phyloP scores from a whole-genome alignment of 495 filamentous ascomycete genomes.

The Polyplosphaeria fusca region DNA sequence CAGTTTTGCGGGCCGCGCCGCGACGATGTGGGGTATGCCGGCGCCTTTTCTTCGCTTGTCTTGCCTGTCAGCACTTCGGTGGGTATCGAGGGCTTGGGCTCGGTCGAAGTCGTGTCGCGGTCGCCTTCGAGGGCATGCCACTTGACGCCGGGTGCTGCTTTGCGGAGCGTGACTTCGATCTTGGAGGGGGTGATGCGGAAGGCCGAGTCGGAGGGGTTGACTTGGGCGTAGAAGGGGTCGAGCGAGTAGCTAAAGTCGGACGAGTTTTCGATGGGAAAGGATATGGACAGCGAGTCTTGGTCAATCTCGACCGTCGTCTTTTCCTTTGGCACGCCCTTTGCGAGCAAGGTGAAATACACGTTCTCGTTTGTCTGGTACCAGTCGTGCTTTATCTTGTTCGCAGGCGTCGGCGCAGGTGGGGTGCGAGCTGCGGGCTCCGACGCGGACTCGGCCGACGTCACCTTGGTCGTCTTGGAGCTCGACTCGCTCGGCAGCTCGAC shows the following conservation, averaged over 20 bases:
- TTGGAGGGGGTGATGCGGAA: slow-evolving; percentile 72
- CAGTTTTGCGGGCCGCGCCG: slow-evolving; percentile 82
- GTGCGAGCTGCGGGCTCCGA: slow-evolving; percentile 15
- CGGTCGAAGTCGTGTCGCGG: slow-evolving; percentile 31
- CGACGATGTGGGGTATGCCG: slow-evolving; percentile 86
- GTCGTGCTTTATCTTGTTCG: slow-evolving; percentile 68
- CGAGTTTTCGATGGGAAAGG: slow-evolving; percentile 60
- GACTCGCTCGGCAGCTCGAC: slow-evolving; percentile 47
- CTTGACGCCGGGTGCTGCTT: slow-evolving; percentile 64
- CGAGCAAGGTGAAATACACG: slow-evolving; percentile 67
- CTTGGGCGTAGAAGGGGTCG: slow-evolving; percentile 64
- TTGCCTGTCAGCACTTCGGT: slow-evolving; percentile 13
- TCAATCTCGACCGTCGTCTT: slow-evolving; percentile 57
- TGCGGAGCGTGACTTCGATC: slow-evolving; percentile 75
- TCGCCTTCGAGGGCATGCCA: slow-evolving; percentile 68
- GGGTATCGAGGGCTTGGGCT: slow-evolving; percentile 13
- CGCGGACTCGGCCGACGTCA: slow-evolving; percentile 12
- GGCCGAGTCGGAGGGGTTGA: slow-evolving; percentile 59
- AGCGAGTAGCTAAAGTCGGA: slow-evolving; percentile 65
- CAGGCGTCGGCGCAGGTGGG: slow-evolving; percentile 47
- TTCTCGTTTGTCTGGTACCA: slow-evolving; percentile 71
- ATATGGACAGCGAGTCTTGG: slow-evolving; percentile 55
- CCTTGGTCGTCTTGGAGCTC: slow-evolving; percentile 27
- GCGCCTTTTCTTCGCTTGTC: slow-evolving; percentile 35
- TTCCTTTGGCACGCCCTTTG: slow-evolving; percentile 68